Conservation (phyloP, 2,329 filamentous ascomycete species). For the Monosporascus sp. region DNA sequence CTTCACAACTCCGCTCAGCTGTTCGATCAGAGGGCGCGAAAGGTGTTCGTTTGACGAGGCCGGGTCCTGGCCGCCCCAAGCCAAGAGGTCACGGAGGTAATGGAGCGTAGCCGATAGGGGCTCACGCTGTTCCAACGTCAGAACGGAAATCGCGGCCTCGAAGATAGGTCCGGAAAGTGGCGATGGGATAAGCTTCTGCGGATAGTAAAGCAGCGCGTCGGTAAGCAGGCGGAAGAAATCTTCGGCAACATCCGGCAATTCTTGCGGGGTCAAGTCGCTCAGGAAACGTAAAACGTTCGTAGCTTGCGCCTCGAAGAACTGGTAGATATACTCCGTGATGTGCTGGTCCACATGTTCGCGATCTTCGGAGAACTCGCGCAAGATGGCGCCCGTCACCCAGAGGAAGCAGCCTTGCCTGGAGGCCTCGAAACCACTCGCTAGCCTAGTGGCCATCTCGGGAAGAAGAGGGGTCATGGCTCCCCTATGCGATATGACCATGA, state of each 20-base stretch:
- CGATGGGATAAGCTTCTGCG: slow-evolving; percentile 75
- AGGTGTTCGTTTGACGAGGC: slow-evolving; percentile 52
- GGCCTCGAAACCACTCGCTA: slow-evolving; percentile 76
- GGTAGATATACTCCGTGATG: slow-evolving; percentile 85
- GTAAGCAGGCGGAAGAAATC: slow-evolving; percentile 93
- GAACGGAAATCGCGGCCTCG: slow-evolving; percentile 77
- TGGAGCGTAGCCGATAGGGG: slow-evolving; percentile 88
- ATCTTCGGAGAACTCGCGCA: slow-evolving; percentile 91
- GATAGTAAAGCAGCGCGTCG: slow-evolving; percentile 90
- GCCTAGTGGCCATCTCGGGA: slow-evolving; percentile 78
- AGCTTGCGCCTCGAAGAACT: slow-evolving; percentile 91
- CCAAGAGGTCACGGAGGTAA: slow-evolving; percentile 85
- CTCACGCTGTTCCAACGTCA: slow-evolving; percentile 86
- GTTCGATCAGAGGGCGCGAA: slow-evolving; percentile 55
- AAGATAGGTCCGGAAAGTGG: slow-evolving; percentile 77
- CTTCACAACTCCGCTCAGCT: slow-evolving; percentile 69
- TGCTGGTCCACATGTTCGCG: slow-evolving; percentile 74
- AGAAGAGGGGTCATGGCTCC: slow-evolving; percentile 83
- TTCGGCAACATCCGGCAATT: slow-evolving; percentile 81
- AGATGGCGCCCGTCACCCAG: slow-evolving; percentile 94
- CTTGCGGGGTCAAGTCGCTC: slow-evolving; percentile 69
- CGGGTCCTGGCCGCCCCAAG: slow-evolving; percentile 75
- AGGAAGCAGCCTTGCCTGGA: slow-evolving; percentile 94
- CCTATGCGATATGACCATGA: slow-evolving; percentile 94
- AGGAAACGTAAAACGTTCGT: slow-evolving; percentile 84